Evolutionary conservation across 2,329 filamentous ascomycete species (phyloP), one percentile per base, ranked within the genome.

Genomic region (Metarhizium brunneum): DNA sequence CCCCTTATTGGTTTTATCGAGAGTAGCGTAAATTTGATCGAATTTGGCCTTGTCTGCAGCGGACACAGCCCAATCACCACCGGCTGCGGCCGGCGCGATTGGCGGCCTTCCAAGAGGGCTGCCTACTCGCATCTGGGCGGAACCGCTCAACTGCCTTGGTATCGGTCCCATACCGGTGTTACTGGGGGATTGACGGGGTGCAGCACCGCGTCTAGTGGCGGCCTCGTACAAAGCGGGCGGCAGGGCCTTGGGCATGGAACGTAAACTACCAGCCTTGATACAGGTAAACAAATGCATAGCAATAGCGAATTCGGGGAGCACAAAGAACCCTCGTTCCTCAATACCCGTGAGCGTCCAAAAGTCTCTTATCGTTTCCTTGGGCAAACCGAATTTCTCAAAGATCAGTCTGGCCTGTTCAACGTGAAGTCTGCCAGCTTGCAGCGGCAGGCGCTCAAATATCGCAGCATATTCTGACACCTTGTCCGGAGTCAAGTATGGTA

Each of bases 321-420:
- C 88, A 40, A 99, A 79, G 36, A 87, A 85, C 52, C 94, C 94
- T 54, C 92, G 85, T 72, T 96, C 91, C 71, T 96, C 92, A 0
- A 90, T 94, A 69, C 99, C 94, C 25, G 92, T 88, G 58, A 99
- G 80, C 64, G 88, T 91, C 94, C 94, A 99, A 74, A 99, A 96
- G 62, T 88, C 85, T n/a, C 92, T 92, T 36, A 99, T 79, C 11
- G 88, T 81, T 63, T 97, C 91, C 68, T 95, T 96, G 5, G 92
- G 88, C 59, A 99, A 75, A 55, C 88, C 85, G 1, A 92, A 92
- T 68, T 91, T 90, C 71, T 97, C 92, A 65, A 99, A 99, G 60
- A 99, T 97, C 63, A 88, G 84, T 71, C 94, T 95, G 47, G 94
- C 92, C 60, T 86, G 84, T 62, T 95, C 90, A 52, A 90, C 90